Conservation (phyloP, 805 yeast species). For the Suhomyces vadensis region DNA sequence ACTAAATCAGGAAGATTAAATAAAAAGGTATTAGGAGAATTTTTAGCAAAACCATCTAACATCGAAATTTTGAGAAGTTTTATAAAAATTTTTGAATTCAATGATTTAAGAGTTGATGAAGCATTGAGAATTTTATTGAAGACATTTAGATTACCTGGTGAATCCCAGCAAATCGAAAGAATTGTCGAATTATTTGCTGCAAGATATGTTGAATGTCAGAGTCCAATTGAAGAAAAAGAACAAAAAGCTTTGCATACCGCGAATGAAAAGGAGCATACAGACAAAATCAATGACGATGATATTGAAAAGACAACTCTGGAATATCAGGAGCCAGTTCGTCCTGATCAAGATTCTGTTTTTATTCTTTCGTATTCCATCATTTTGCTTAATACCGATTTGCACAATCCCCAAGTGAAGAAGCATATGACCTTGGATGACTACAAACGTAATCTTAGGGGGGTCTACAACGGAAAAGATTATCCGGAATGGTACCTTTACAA, state of each 20-base stretch:
- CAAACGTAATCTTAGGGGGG: slow-evolving; percentile 75
- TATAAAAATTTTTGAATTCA: slow-evolving; percentile 71
- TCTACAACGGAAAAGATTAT: slow-evolving; percentile 73
- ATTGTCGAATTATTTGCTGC: slow-evolving; percentile 84
- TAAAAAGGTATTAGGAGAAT: slow-evolving; percentile 86
- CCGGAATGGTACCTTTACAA: slow-evolving; percentile 82
- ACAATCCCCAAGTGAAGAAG: slow-evolving; percentile 87
- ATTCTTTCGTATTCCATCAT: slow-evolving; percentile 89
- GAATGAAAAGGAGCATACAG: not conserved
- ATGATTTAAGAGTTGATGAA: slow-evolving; percentile 83
- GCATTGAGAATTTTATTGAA: slow-evolving; percentile 81
- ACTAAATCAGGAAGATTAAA: slow-evolving; percentile 80
- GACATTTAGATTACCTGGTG: slow-evolving; percentile 92
- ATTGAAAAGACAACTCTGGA: slow-evolving; percentile 11
- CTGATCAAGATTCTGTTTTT: slow-evolving; percentile 84
- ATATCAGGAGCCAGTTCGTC: slow-evolving; percentile 52
- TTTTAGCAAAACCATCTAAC: slow-evolving; percentile 74
- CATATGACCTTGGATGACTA: slow-evolving; percentile 90
- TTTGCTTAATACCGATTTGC: slow-evolving; percentile 90
- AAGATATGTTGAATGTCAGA: slow-evolving; percentile 69
- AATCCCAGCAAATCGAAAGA: slow-evolving; percentile 94
- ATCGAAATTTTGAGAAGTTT: slow-evolving; percentile 60
- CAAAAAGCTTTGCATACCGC: not conserved
- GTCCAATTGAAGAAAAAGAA: slow-evolving; percentile 8
- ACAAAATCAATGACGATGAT: not conserved